Evolutionary conservation across 1,284 basidiomycete genomes (phyloP).

Genomic region (Sanghuangporus sanghuang): DNA sequence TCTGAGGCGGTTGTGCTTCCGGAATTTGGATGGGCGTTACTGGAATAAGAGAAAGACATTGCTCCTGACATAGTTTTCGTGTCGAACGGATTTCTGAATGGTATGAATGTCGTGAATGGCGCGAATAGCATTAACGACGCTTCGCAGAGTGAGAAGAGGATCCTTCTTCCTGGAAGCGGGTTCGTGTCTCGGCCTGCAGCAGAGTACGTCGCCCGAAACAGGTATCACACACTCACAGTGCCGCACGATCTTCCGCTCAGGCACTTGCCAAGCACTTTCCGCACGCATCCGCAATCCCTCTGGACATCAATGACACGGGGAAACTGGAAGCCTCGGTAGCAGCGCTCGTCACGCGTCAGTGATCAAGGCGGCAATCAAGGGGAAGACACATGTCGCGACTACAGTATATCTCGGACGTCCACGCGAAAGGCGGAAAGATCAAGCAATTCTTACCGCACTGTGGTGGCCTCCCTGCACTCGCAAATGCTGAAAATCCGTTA

Average conservation of each 20-base stretch:
- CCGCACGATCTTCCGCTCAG: slow-evolving; percentile 79
- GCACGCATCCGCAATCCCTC: slow-evolving; percentile 67
- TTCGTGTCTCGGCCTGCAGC: slow-evolving; percentile 94
- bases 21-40: slow-evolving; percentile 78
- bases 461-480: slow-evolving; percentile 91
- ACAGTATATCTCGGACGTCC: slow-evolving; percentile 96
- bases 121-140: neutral
- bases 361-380: slow-evolving; percentile 94
- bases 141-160: slow-evolving; percentile 49
- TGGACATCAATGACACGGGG: slow-evolving; percentile 75
- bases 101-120: neutral
- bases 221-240: slow-evolving; percentile 82
- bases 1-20: slow-evolving; percentile 84
- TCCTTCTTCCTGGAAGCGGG: slow-evolving; percentile 91
- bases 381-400: slow-evolving; percentile 93
- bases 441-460: slow-evolving; percentile 97
- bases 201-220: slow-evolving; percentile 85
- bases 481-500: slow-evolving; percentile 89
- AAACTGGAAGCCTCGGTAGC: slow-evolving; percentile 81
- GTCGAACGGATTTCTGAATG: neutral
- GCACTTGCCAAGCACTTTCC: slow-evolving; percentile 66
- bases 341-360: slow-evolving; percentile 80
- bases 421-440: slow-evolving; percentile 93
- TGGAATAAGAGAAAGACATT: slow-evolving; percentile 70
- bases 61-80: slow-evolving; percentile 50